Evolutionary conservation across 352 stramenopile genomes (phyloP).

Genomic region (Phytophthora podocarpi): DNA sequence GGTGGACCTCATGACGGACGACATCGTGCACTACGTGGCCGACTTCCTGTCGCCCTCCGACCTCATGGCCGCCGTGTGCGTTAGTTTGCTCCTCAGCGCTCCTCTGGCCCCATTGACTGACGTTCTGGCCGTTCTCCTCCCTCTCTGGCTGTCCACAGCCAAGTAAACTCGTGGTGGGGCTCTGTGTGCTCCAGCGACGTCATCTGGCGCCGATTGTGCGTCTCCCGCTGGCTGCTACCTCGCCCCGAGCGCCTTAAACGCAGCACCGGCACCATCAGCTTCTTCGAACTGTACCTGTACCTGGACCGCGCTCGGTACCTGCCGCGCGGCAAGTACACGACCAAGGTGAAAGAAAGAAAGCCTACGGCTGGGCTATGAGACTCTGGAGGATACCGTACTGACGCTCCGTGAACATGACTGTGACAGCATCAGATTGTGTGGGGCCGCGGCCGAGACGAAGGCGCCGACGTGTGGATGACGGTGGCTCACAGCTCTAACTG

Average conservation of each 20-base stretch:
- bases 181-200: constrained; percentile 50
- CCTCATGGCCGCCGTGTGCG: constrained; percentile 55
- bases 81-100: not conserved
- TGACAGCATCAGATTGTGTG: constrained; percentile 65
- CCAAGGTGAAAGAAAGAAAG: too few species aligned
- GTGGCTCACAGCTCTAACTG: constrained; percentile 76
- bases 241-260: constrained; percentile 50
- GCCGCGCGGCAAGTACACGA: constrained; percentile 68
- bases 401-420: not conserved
- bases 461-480: constrained; percentile 76
- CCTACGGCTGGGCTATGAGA: too few species aligned
- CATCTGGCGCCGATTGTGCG: constrained; percentile 59
- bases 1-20: constrained; percentile 41
- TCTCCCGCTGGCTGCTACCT: constrained; percentile 54
- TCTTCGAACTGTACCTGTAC: constrained; percentile 65
- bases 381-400: too few species aligned
- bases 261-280: constrained; percentile 52
- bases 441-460: constrained; percentile 65
- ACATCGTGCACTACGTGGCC: constrained; percentile 61
- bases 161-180: constrained; percentile 63
- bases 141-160: too few species aligned
- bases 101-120: not conserved
- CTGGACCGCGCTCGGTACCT: constrained; percentile 61
- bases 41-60: constrained; percentile 60
- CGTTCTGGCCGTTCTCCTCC: not conserved